Base-by-base conservation (phyloP, 2,329 filamentous ascomycete species). In the Alternaria angustiovoidea region DNA sequence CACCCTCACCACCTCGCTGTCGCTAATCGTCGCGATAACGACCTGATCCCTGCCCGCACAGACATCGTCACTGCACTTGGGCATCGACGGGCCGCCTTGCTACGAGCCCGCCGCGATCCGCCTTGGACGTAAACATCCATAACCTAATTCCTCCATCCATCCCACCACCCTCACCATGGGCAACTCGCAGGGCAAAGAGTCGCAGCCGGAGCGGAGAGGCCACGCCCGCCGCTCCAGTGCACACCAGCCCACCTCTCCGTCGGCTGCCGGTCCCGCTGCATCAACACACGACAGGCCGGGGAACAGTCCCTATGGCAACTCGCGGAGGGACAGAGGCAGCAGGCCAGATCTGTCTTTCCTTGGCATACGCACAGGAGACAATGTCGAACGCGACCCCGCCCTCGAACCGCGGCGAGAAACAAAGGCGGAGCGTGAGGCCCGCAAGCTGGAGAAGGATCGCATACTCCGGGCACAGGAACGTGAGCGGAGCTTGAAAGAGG, bases 401-500 rank as follows among this genome's bases (percentile, higher is more conserved):
- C 76, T 84, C 3, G 86, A 89, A 69, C 81, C 84, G 42, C 89
- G 93, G 59, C 87, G 92, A 59, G 94, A 98, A 81, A 97, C 93
- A 7, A 94, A 90, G 75, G 92, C 94, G 69, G 95, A 98, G 80
- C 87, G 93, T 42, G 95, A 99, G 77, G 93, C 93, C 20, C 87
- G 94, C 64, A 91, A 90, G 64, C 81, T 93, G 56, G 94, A 97
- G 77, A 91, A 89, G 72, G 94, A 98, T 78, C 88, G 92, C 46
- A 82, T 86, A 16, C 85, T 87, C 38, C 86, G 95, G 59, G 80
- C 90, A 43, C 93, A 93, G 77, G 95, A 99, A 77, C 88, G 95
- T 48, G 94, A 97, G 78, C 87, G 91, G 66, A 99, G 95, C 74
- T 88, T 98, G 81, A 89, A 85, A 65, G 94, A 97, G 71, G 95